Evolutionary conservation across 371 early-diverging fungal genomes (phyloP), one percentile per base, ranked within the genome.

Genomic region (Mortierella sp.): DNA sequence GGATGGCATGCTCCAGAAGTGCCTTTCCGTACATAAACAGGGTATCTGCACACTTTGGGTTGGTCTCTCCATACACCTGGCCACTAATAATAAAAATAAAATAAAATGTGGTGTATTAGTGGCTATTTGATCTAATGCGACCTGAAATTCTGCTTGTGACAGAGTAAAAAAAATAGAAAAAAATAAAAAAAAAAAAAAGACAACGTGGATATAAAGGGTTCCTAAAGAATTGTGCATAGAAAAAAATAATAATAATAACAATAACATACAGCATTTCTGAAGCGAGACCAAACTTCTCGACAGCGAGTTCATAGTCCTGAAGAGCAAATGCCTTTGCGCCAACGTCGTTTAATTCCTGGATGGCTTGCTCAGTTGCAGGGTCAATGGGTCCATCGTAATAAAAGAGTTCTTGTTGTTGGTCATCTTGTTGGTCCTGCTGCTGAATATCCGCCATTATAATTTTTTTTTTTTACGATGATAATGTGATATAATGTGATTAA

Each of bases 11-110:
- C 61, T 93, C 89, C 31, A 95, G 79, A 29, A 96, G 82, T 9
- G 96, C 93, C 37, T 89, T 86, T 19, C 96, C 96, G 68, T 96
- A 96, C 69, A 89, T 66, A 57, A 93, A 92, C 64, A 93, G 82
- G 5, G 89, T 90, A 70, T 95, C 95, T 1, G 94, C 96, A 76
- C 91, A 93, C 61, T 89, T 85, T 49, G 87, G 86, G 17, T 94
- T 87, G 34, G 90, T 86, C 68, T 85, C 83, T 31, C 96, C 96
- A 81, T 91, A 88, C 7, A 87, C 66, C 58, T 89, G 82, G 54
- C 91, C 94, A 29, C 94, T 94, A 72, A 34, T 60, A 31, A 49
- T 3, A 13, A n/a, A 40, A 61, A 10, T 19, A 37, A 64, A 19
- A 42, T 35, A 67, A 29, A 57, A 42, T 19, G 45, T 19, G 15